Evolutionary conservation across 192 early-diverging fungal genomes (phyloP).

Genomic region (Diversispora epigaea): DNA sequence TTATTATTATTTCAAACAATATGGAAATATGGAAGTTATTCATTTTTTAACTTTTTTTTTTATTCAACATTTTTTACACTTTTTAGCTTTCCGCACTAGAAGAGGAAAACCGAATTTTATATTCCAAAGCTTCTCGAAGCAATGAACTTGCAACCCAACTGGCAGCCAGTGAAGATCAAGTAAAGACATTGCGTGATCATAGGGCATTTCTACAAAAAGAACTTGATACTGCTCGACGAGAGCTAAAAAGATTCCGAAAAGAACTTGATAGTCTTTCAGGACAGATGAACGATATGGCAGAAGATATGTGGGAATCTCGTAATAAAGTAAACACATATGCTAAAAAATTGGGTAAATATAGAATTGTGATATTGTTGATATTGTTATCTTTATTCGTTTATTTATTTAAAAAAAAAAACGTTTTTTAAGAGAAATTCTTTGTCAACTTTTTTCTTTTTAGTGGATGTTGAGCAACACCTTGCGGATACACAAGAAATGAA

Average conservation of each 20-base stretch:
- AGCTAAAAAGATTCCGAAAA: slow-evolving; percentile 54
- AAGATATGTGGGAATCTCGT: slow-evolving; percentile 58
- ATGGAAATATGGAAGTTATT: no score
- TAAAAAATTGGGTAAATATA: slow-evolving; percentile 45
- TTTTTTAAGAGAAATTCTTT: neutral
- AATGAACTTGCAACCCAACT: slow-evolving; percentile 44
- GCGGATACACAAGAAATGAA: slow-evolving; percentile 56
- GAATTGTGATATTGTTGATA: neutral
- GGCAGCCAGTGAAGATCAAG: slow-evolving; percentile 38
- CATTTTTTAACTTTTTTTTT: no score
- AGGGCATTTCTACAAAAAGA: slow-evolving; percentile 51
- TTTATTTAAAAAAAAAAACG: no score
- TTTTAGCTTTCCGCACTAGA: slow-evolving; percentile 39
- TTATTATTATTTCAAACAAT: no score
- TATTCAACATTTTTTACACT: neutral
- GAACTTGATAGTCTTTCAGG: slow-evolving; percentile 56
- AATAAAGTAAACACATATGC: slow-evolving; percentile 54
- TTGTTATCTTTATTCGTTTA: neutral
- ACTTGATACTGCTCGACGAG: slow-evolving; percentile 49
- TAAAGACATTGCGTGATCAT: slow-evolving; percentile 45
- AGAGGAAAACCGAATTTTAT: slow-evolving; percentile 41
- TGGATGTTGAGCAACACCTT: slow-evolving; percentile 58
- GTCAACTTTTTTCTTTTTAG: slow-evolving; percentile 29
- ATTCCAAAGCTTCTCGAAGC: slow-evolving; percentile 37
- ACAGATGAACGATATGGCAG: slow-evolving; percentile 59